Percentiles rank a stretch among this genome's conserved stretches.
phyloP scores from a whole-genome alignment of 2,329 filamentous ascomycete genomes.

The Blastomyces parvus region DNA sequence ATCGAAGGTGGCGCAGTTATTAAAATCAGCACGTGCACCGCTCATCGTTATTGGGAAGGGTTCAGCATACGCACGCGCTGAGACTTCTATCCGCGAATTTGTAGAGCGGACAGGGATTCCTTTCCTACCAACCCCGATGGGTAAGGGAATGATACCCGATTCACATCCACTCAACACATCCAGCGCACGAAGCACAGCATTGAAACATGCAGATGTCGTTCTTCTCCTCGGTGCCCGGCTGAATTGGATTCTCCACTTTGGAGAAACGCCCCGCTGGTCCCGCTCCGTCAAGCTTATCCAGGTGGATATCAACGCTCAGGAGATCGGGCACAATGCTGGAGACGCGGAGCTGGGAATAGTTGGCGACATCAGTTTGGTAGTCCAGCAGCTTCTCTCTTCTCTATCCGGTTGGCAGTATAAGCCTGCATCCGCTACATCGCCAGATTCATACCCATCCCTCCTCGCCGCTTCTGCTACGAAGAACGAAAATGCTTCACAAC shows the following conservation, averaged over 20 bases:
- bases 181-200: conserved; percentile 45
- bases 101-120: conserved; percentile 43
- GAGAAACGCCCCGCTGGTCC: conserved; percentile 47
- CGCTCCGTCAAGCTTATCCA: conserved; percentile 44
- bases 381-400: conserved; percentile 37
- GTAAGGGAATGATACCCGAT: conserved; percentile 48
- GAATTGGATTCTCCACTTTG: conserved; percentile 52
- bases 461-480: conserved; percentile 29
- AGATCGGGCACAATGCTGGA: conserved; percentile 45
- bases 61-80: conserved; percentile 45
- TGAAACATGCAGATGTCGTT: conserved; percentile 47
- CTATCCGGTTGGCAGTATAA: conserved; percentile 40
- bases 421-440: conserved; percentile 25
- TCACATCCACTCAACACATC: conserved; percentile 45
- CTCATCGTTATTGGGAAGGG: conserved; percentile 49
- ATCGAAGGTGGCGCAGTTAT: conserved; percentile 33
- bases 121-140: conserved; percentile 51
- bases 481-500: conserved; percentile 40
- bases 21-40: conserved; percentile 42
- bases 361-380: conserved; percentile 44
- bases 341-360: conserved; percentile 42
- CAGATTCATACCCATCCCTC: conserved; percentile 21
- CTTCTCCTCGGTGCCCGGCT: conserved; percentile 46
- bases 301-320: conserved; percentile 46
- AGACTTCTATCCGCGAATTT: conserved; percentile 37